phyloP scores from a whole-genome alignment of 768 basidiomycete species.

The Naematelia encephala region DNA sequence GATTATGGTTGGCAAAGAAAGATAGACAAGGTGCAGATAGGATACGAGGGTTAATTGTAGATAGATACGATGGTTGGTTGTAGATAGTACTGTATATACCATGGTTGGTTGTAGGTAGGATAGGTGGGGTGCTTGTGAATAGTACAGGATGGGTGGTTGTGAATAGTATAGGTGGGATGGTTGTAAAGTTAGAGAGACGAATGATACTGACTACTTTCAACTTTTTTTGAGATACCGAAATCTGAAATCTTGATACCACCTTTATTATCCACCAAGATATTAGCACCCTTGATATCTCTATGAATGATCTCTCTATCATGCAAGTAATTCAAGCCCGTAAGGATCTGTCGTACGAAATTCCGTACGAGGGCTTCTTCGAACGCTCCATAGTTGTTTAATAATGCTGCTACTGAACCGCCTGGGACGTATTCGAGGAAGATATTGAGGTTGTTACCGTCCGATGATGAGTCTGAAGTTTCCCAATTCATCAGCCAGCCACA shows the following conservation, averaged over 20 bases:
- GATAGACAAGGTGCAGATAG: too few relatives aligned
- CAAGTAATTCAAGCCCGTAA: conserved; percentile 81
- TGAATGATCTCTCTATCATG: conserved; percentile 94
- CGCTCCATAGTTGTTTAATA: conserved; percentile 85
- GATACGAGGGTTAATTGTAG: too few relatives aligned
- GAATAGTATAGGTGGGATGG: too few relatives aligned
- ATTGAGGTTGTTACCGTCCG: conserved; percentile 84
- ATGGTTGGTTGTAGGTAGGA: too few relatives aligned
- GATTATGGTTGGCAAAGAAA: too few relatives aligned
- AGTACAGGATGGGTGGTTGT: too few relatives aligned
- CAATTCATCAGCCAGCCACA: too few relatives aligned
- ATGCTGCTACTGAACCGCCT: conserved; percentile 85
- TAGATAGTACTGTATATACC: too few relatives aligned
- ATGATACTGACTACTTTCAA: conserved; percentile 85
- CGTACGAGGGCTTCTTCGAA: conserved; percentile 89
- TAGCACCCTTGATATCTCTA: conserved; percentile 97
- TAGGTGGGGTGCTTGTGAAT: too few relatives aligned
- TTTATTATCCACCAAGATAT: conserved; percentile 97
- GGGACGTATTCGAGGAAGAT: conserved; percentile 98
- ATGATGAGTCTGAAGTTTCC: conserved; percentile 90
- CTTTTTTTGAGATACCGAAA: conserved; percentile 96
- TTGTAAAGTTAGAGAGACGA: too few relatives aligned
- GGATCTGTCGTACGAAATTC: conserved; percentile 88
- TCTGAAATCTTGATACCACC: conserved; percentile 97
- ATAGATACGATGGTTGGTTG: too few relatives aligned